Evolutionary conservation across 2,329 filamentous ascomycete genomes (phyloP).

Genomic region (Aspergillus versicolor): DNA sequence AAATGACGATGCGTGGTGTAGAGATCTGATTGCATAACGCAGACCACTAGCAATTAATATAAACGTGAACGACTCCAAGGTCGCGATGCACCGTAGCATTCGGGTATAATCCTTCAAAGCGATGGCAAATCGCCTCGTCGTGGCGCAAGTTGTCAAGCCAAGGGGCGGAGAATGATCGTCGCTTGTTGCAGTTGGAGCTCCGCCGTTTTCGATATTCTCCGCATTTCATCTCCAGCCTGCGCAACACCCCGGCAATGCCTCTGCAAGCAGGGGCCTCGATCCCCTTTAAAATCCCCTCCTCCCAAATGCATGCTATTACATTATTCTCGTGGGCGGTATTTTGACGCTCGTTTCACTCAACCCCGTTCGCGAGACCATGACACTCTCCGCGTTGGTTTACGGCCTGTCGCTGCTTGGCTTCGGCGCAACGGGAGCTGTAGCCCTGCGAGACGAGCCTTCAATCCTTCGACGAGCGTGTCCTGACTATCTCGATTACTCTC

Average conservation of each 20-base stretch:
- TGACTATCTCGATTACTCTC: conserved; percentile 64
- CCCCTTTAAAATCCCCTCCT: not conserved
- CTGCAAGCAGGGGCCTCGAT: not conserved
- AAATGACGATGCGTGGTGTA: not conserved
- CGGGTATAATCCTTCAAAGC: not conserved
- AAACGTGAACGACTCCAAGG: not conserved
- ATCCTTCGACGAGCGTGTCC: conserved; percentile 56
- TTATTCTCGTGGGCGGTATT: not conserved
- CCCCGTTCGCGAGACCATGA: conserved; percentile 6
- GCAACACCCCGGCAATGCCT: conserved; percentile 1
- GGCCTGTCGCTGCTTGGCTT: conserved; percentile 13
- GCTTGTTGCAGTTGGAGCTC: not conserved
- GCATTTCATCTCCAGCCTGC: conserved; percentile 8
- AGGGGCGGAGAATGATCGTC: not conserved
- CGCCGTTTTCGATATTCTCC: not conserved
- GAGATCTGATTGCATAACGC: not conserved
- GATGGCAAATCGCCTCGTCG: not conserved
- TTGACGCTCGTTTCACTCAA: not conserved
- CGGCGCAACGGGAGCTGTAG: conserved; percentile 13
- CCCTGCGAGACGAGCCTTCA: conserved; percentile 24
- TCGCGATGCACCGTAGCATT: not conserved
- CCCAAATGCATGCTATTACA: conserved; percentile 1
- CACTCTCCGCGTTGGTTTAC: conserved; percentile 14
- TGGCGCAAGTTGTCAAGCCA: not conserved
- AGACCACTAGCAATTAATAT: not conserved